Percentiles rank a stretch among this genome's conserved stretches.
These are phyloP conservation scores for Sclerotinia glacialis DNA, from an alignment of 2,329 filamentous ascomycete species.

Conservation along the genomic window DNA sequence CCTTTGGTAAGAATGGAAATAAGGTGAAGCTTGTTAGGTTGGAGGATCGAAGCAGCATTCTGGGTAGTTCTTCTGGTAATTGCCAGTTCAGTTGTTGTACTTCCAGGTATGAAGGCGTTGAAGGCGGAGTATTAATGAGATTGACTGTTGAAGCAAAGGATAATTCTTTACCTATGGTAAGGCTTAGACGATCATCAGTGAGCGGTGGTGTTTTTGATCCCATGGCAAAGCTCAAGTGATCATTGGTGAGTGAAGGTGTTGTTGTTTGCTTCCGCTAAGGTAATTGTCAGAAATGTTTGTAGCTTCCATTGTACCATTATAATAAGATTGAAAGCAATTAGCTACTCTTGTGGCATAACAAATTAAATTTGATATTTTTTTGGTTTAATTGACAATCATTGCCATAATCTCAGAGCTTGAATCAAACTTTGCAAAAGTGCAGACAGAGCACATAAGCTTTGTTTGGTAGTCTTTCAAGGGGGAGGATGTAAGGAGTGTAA, in stretches of 20 bases:
- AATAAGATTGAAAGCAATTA: neutral
- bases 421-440: neutral
- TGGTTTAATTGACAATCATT: neutral
- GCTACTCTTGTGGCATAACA: neutral
- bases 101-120: neutral
- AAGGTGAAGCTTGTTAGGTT: conserved; percentile 7
- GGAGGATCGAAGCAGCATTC: conserved; percentile 8
- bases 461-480: neutral
- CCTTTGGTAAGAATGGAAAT: conserved; percentile 5
- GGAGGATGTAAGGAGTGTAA: neutral
- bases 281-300: conserved; percentile 4
- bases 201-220: neutral
- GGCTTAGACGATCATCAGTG: neutral
- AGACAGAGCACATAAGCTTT: neutral
- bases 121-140: neutral
- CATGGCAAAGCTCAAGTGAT: neutral
- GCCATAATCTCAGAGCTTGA: neutral
- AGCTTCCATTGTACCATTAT: neutral
- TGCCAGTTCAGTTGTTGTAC: conserved; percentile 8
- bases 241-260: neutral
- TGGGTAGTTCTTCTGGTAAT: conserved; percentile 6
- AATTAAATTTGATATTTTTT: neutral
- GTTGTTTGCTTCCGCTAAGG: conserved; percentile 10
- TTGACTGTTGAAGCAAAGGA: neutral
- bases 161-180: neutral